These are phyloP conservation scores for Schizochytrium sp. DNA, from an alignment of 108 stramenopile species.

Conservation along the genomic window DNA sequence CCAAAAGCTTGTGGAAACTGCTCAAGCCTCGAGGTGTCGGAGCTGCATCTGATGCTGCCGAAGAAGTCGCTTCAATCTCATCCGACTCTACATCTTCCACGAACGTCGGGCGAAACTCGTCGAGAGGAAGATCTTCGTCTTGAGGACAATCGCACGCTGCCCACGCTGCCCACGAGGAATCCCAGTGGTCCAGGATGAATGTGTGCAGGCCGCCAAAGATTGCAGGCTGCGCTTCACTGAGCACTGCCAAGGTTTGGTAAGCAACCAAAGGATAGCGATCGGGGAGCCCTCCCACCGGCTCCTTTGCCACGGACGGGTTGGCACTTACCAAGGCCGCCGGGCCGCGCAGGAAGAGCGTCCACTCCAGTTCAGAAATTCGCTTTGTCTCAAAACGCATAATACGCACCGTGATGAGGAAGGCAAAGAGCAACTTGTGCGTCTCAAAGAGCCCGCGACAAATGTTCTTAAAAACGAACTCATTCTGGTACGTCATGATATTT, in stretches of 20 bases:
- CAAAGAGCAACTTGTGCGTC: slow-evolving; percentile 17
- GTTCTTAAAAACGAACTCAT: slow-evolving; percentile 21
- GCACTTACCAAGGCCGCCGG: slow-evolving; percentile 10
- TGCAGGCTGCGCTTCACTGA: not conserved
- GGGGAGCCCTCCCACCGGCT: slow-evolving; percentile 23
- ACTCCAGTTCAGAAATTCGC: not conserved
- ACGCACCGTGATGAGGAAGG: not conserved
- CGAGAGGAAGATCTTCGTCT: not conserved
- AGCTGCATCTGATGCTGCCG: not conserved
- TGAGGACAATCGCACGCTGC: not conserved
- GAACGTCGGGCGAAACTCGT: not conserved
- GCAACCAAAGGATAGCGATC: slow-evolving; percentile 20
- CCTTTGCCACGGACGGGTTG: slow-evolving; percentile 33
- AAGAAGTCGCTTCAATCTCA: not conserved
- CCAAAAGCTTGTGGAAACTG: slow-evolving; percentile 30
- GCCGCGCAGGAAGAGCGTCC: not conserved
- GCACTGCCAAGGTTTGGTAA: not conserved
- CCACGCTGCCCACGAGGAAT: not conserved
- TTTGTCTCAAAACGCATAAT: not conserved
- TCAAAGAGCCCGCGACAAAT: slow-evolving; percentile 37
- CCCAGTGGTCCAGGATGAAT: not conserved
- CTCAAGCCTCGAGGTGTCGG: not conserved
- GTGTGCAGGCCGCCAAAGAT: not conserved
- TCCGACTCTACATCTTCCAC: not conserved
- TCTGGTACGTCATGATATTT: slow-evolving; percentile 29